Percentiles rank a stretch among this genome's conserved stretches.
phyloP scores from a whole-genome alignment of 2,329 filamentous ascomycete species.

The Cladosporium sp. region DNA sequence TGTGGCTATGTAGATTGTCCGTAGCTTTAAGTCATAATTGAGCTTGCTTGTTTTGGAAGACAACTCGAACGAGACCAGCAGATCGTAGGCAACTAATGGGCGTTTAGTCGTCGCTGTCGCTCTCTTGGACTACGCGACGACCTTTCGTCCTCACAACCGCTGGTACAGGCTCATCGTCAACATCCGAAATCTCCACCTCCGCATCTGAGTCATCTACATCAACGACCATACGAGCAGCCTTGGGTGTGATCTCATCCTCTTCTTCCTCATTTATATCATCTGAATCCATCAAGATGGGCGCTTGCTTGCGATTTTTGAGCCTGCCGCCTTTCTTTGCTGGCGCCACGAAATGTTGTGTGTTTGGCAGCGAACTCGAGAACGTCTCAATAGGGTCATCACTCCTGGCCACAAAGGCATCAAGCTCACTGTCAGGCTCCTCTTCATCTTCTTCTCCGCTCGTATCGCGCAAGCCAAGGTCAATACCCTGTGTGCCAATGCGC shows the following conservation, averaged over 20 bases:
- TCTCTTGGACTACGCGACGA: slow-evolving; percentile 7
- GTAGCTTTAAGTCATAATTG: slow-evolving; percentile 2
- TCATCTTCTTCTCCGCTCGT: slow-evolving; percentile 42
- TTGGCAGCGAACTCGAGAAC: slow-evolving; percentile 26
- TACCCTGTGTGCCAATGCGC: slow-evolving; percentile 33
- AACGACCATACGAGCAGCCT: not conserved
- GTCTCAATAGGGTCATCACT: slow-evolving; percentile 37
- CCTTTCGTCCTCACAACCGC: not conserved
- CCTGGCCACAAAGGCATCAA: slow-evolving; percentile 43
- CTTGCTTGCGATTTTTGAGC: slow-evolving; percentile 2
- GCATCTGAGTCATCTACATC: slow-evolving; percentile 2
- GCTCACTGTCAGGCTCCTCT: slow-evolving; percentile 42
- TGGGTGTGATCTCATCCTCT: not conserved
- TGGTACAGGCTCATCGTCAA: not conserved
- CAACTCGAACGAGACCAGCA: not conserved
- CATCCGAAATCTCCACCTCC: not conserved
- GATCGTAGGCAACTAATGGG: not conserved
- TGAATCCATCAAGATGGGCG: not conserved
- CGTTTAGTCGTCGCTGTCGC: slow-evolving; percentile 10
- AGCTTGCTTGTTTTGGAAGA: not conserved
- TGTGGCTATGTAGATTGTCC: slow-evolving; percentile 4
- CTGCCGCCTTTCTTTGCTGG: not conserved
- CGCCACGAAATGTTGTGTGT: slow-evolving; percentile 7
- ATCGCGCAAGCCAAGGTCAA: slow-evolving; percentile 41
- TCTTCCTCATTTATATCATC: not conserved